Evolutionary conservation across 192 early-diverging fungal genomes (phyloP).

Genomic region (Funneliformis mosseae): DNA sequence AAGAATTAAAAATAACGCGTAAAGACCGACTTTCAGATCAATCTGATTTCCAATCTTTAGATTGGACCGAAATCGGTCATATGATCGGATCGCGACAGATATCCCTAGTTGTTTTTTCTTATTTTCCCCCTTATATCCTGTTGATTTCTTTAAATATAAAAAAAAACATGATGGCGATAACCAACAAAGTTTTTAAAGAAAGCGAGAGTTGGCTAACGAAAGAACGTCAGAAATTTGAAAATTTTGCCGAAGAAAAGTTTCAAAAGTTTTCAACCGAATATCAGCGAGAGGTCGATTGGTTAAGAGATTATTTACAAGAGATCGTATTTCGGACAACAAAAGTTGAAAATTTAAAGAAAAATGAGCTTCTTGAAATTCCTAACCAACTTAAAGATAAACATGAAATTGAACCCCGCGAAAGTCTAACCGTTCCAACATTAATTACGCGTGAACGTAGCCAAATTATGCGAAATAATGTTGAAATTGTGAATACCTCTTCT

Average conservation of each 20-base stretch:
- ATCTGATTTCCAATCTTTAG: too few relatives aligned
- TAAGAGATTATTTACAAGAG: not conserved
- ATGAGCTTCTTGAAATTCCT: not conserved
- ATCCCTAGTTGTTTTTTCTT: too few relatives aligned
- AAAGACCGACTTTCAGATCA: too few relatives aligned
- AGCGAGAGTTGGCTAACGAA: not conserved
- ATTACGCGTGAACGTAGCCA: not conserved
- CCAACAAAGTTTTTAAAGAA: not conserved
- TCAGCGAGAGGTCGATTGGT: not conserved
- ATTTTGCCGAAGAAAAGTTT: not conserved
- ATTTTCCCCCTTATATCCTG: too few relatives aligned
- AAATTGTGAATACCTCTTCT: not conserved
- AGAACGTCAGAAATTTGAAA: conserved; percentile 13
- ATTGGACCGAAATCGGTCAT: too few relatives aligned
- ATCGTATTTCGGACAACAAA: not conserved
- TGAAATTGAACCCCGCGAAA: not conserved
- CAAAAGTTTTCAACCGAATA: not conserved
- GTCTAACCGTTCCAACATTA: too few relatives aligned
- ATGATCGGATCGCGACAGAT: too few relatives aligned
- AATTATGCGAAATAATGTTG: not conserved
- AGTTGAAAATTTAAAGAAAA: not conserved
- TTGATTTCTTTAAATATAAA: too few relatives aligned
- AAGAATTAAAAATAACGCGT: too few relatives aligned
- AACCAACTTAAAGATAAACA: not conserved
- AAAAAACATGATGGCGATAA: not conserved